phyloP scores from a whole-genome alignment of 805 yeast genomes.

The Zygosaccharomyces rouxii region DNA sequence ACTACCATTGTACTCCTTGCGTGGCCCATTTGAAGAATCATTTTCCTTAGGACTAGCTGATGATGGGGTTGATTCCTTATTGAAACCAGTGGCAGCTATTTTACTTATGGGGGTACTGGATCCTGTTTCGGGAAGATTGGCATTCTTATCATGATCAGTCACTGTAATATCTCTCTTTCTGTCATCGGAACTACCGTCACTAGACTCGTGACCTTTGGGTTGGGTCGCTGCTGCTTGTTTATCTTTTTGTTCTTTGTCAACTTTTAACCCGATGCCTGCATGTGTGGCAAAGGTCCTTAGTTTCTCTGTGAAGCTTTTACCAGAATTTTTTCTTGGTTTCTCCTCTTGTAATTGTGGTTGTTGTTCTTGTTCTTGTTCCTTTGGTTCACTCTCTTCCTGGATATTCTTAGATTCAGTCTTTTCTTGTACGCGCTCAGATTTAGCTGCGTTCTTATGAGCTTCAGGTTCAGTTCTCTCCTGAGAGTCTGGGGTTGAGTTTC shows the following conservation, averaged over 20 bases:
- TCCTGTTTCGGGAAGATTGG: neutral
- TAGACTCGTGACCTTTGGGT: slow-evolving; percentile 1
- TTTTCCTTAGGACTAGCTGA: too few species aligned
- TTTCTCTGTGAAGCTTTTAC: slow-evolving; percentile 19
- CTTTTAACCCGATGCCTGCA: slow-evolving; percentile 21
- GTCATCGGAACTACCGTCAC: neutral
- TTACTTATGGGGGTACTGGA: neutral
- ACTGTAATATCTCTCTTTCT: neutral
- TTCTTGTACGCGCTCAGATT: neutral
- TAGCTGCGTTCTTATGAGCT: neutral
- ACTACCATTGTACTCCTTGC: too few species aligned
- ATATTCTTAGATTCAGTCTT: neutral
- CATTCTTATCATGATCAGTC: neutral
- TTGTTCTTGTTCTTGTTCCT: neutral
- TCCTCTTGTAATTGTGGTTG: neutral
- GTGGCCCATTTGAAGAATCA: too few species aligned
- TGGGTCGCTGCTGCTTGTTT: neutral
- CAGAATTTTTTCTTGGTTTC: neutral
- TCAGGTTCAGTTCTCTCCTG: neutral
- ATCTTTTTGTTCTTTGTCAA: slow-evolving; percentile 7
- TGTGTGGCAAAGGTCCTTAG: slow-evolving; percentile 17
- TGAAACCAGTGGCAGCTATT: neutral
- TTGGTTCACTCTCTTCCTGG: neutral
- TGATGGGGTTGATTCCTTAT: neutral
- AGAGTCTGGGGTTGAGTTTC: neutral